A percentile compares a stretch with the other conserved stretches of the same genome.
phyloP scores from a whole-genome alignment of 805 yeast genomes.

The Ogataea pini region DNA sequence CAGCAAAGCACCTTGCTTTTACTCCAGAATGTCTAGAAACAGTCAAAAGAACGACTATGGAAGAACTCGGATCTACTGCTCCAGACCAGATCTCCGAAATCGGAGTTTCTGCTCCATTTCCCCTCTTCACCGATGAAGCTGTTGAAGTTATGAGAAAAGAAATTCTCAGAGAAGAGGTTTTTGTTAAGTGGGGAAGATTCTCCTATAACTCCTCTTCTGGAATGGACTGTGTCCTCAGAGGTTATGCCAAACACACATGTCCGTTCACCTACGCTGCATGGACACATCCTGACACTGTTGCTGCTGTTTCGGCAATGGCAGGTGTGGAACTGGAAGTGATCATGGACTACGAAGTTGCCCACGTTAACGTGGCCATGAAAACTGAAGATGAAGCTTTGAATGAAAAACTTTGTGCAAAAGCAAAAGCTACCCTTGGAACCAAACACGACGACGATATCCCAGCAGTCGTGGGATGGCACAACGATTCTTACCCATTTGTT shows the following conservation, averaged over 20 bases:
- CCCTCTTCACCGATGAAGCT: slow-evolving; percentile 61
- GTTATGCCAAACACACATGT: slow-evolving; percentile 46
- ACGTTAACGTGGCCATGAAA: slow-evolving; percentile 51
- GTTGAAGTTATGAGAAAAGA: slow-evolving; percentile 59
- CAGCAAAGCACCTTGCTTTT: slow-evolving; percentile 40
- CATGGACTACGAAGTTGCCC: slow-evolving; percentile 62
- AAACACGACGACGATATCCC: slow-evolving; percentile 42
- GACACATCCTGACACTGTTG: slow-evolving; percentile 58
- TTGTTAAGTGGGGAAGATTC: slow-evolving; percentile 45
- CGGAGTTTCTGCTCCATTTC: slow-evolving; percentile 62
- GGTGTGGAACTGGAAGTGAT: slow-evolving; percentile 54
- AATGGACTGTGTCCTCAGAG: slow-evolving; percentile 50
- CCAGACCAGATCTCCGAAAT: slow-evolving; percentile 52
- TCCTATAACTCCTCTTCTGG: slow-evolving; percentile 49
- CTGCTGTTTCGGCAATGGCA: slow-evolving; percentile 57
- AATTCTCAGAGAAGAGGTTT: slow-evolving; percentile 47
- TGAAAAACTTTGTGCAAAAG: slow-evolving; percentile 29
- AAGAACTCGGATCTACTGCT: slow-evolving; percentile 48
- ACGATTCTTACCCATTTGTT: slow-evolving; percentile 63
- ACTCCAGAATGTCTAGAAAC: slow-evolving; percentile 37
- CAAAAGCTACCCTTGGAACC: slow-evolving; percentile 28
- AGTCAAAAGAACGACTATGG: slow-evolving; percentile 45
- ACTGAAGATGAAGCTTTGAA: slow-evolving; percentile 37
- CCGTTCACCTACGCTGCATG: slow-evolving; percentile 59
- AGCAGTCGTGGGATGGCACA: slow-evolving; percentile 64